These are phyloP conservation scores for Diaporthe nobilis DNA, from an alignment of 2,329 filamentous ascomycete species.

Conservation along the genomic window DNA sequence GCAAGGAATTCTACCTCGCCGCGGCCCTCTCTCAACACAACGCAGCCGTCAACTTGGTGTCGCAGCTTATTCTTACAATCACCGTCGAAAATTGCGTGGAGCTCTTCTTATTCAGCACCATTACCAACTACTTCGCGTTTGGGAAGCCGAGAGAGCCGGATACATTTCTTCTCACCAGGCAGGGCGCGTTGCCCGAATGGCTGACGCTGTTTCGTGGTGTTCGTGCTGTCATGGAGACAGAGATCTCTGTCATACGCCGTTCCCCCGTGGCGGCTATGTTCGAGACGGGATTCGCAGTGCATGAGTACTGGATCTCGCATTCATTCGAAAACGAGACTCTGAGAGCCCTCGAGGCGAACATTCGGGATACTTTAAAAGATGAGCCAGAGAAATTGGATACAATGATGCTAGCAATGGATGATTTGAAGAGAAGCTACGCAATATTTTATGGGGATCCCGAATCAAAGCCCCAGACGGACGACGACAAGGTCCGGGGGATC, in stretches of 20 bases:
- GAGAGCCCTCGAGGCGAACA: background rate
- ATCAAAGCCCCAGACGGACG: background rate
- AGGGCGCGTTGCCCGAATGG: background rate
- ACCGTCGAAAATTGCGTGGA: background rate
- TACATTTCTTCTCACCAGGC: conserved; percentile 3
- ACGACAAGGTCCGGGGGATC: conserved; percentile 7
- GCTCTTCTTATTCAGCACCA: conserved; percentile 1
- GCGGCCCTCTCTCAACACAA: background rate
- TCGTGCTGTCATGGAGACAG: conserved; percentile 2
- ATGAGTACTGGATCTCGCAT: background rate
- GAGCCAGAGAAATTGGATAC: background rate
- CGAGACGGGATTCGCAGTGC: conserved; percentile 1
- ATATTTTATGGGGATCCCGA: background rate
- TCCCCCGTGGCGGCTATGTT: background rate
- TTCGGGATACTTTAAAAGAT: background rate
- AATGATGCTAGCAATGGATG: background rate
- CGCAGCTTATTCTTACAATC: background rate
- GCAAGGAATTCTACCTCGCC: background rate
- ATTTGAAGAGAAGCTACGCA: background rate
- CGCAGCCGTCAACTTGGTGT: background rate
- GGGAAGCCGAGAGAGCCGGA: background rate
- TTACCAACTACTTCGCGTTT: background rate
- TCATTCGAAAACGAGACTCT: background rate
- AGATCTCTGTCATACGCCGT: background rate
- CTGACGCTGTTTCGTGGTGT: background rate